phyloP scores from a whole-genome alignment of 805 yeast species.

The Torulaspora quercuum region DNA sequence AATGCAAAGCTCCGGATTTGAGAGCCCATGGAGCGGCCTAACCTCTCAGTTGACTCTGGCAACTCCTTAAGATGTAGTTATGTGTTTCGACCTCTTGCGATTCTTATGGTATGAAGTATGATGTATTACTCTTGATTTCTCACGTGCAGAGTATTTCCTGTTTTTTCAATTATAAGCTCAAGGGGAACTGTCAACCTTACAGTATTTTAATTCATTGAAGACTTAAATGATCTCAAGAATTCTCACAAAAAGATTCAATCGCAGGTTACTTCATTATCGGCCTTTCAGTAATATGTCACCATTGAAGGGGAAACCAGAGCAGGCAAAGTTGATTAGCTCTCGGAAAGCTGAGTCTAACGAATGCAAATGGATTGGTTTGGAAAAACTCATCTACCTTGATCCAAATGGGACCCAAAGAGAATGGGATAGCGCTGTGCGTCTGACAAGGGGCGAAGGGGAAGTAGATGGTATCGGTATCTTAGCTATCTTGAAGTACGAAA shows the following conservation, averaged over 20 bases:
- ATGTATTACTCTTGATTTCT: no score
- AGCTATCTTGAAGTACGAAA: constrained; percentile 55
- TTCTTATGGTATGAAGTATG: no score
- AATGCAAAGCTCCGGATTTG: no score
- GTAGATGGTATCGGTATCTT: constrained; percentile 91
- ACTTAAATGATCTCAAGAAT: constrained; percentile 4
- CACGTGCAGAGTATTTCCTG: constrained; percentile 3
- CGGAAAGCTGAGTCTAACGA: constrained; percentile 40
- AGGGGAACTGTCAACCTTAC: neutral
- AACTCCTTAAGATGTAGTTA: no score
- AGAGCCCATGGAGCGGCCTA: no score
- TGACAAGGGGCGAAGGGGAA: constrained; percentile 57
- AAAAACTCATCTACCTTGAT: constrained; percentile 65
- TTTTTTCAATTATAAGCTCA: constrained; percentile 1
- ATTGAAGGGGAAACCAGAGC: constrained; percentile 37
- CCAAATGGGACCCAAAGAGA: constrained; percentile 66
- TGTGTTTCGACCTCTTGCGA: no score
- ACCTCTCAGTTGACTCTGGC: no score
- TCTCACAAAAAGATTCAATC: neutral
- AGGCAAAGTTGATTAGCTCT: constrained; percentile 34
- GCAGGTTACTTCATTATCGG: constrained; percentile 2
- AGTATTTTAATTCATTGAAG: neutral
- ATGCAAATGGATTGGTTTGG: constrained; percentile 65
- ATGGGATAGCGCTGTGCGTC: constrained; percentile 89
- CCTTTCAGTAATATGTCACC: constrained; percentile 23